phyloP scores from a whole-genome alignment of 805 yeast species.

The Cyberlindnera maritima region DNA sequence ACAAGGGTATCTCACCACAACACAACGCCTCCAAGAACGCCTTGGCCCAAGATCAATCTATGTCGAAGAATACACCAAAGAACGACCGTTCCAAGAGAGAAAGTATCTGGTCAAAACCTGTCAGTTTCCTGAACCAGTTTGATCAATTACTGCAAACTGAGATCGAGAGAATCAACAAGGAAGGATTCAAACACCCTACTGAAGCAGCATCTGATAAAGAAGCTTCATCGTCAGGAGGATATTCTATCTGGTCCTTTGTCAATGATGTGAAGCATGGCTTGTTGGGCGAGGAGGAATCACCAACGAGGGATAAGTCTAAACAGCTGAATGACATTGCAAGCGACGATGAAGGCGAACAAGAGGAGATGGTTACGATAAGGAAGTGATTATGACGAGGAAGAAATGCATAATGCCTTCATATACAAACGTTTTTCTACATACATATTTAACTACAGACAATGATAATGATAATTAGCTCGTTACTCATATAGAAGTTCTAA shows the following conservation, averaged over 20 bases:
- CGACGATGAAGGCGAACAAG: slow-evolving; percentile 12
- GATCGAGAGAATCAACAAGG: slow-evolving; percentile 47
- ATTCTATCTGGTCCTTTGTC: slow-evolving; percentile 49
- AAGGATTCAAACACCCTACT: slow-evolving; percentile 16
- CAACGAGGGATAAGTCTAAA: slow-evolving; percentile 2
- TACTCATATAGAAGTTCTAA: too few relatives aligned
- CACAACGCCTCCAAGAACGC: slow-evolving; percentile 3
- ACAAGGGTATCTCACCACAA: slow-evolving; percentile 25
- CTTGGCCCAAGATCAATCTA: not conserved
- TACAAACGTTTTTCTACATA: too few relatives aligned
- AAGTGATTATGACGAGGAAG: too few relatives aligned
- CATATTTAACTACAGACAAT: not conserved
- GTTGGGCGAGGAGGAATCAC: slow-evolving; percentile 34
- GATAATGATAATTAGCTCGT: too few relatives aligned
- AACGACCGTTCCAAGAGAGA: slow-evolving; percentile 14
- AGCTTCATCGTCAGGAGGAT: slow-evolving; percentile 22
- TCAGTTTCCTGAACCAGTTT: slow-evolving; percentile 61
- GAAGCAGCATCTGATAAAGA: slow-evolving; percentile 5
- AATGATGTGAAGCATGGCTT: slow-evolving; percentile 45
- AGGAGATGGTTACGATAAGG: slow-evolving; percentile 25
- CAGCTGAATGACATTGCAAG: not conserved
- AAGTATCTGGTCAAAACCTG: slow-evolving; percentile 50
- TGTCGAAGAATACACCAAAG: not conserved
- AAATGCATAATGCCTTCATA: too few relatives aligned
- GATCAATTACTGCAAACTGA: slow-evolving; percentile 66